Percentiles rank a stretch among this genome's conserved stretches.
phyloP scores from a whole-genome alignment of 331 rosid species.

The Prunus yedoensis region DNA sequence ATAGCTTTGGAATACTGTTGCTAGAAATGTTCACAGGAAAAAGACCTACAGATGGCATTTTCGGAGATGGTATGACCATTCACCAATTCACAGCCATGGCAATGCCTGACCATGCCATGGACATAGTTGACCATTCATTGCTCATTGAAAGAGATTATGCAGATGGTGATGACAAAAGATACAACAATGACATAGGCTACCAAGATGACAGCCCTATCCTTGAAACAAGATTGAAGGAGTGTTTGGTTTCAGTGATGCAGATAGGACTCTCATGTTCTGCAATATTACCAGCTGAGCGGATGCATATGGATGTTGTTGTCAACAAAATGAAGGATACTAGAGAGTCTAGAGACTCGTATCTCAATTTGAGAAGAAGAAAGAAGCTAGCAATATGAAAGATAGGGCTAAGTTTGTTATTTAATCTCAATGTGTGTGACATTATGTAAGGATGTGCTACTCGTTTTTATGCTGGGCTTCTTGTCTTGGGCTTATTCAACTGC shows the following conservation, averaged over 20 bases:
- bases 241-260: slow-evolving; percentile 34
- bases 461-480: too few species aligned
- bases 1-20: neutral
- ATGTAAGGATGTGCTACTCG: too few species aligned
- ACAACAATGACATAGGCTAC: neutral
- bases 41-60: slow-evolving; percentile 5
- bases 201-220: neutral
- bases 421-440: too few species aligned
- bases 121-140: slow-evolving; percentile 35
- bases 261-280: neutral
- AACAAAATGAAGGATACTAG: slow-evolving; percentile 36
- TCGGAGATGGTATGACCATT: slow-evolving; percentile 18
- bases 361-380: too few species aligned
- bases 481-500: too few species aligned
- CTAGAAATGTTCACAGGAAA: slow-evolving; percentile 31
- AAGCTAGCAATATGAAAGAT: too few species aligned
- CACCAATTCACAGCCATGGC: slow-evolving; percentile 31
- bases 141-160: neutral
- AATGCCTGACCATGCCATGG: slow-evolving; percentile 38
- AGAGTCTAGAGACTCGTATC: slow-evolving; percentile 32
- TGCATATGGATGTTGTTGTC: slow-evolving; percentile 30
- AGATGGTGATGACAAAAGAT: slow-evolving; percentile 3
- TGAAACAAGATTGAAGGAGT: slow-evolving; percentile 28
- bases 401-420: too few species aligned
- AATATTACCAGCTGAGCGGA: slow-evolving; percentile 33